Evolutionary conservation across 2,329 filamentous ascomycete species (phyloP).

Genomic region (Fonsecaea pugnacius): DNA sequence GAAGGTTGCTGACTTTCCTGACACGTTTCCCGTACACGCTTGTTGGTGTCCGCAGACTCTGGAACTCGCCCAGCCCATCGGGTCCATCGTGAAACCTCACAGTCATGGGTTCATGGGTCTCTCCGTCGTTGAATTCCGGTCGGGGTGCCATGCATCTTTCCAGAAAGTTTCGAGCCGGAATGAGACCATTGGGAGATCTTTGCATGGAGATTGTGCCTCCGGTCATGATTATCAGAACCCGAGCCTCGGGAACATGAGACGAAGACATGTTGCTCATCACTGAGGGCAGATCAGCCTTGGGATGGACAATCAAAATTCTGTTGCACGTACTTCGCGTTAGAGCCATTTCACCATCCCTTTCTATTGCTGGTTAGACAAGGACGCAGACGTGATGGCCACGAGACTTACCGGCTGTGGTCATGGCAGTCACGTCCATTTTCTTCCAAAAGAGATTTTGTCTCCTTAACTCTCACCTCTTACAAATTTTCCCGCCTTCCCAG

Average conservation of each 20-base stretch:
- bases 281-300: conserved; percentile 11
- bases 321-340: conserved; percentile 24
- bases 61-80: conserved; percentile 53
- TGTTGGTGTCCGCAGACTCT: conserved; percentile 76
- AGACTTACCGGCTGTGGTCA: conserved; percentile 20
- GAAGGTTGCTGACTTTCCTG: conserved; percentile 47
- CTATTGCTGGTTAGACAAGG: conserved; percentile 13
- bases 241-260: conserved; percentile 65
- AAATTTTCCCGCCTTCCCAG: neutral
- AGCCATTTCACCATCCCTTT: conserved; percentile 19
- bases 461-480: neutral
- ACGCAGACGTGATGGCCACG: neutral
- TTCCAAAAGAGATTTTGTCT: neutral
- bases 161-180: conserved; percentile 80
- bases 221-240: conserved; percentile 88
- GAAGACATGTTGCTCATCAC: conserved; percentile 27
- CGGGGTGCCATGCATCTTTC: conserved; percentile 79
- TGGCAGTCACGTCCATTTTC: conserved; percentile 5
- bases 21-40: conserved; percentile 81
- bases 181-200: conserved; percentile 75
- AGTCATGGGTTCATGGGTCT: conserved; percentile 59
- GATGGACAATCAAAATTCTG: neutral
- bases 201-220: conserved; percentile 86
- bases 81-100: conserved; percentile 58
- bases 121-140: conserved; percentile 82